A percentile compares a stretch with the other conserved stretches of the same genome.
phyloP scores from a whole-genome alignment of 768 basidiomycete species.

The Wakefieldia striispora region DNA sequence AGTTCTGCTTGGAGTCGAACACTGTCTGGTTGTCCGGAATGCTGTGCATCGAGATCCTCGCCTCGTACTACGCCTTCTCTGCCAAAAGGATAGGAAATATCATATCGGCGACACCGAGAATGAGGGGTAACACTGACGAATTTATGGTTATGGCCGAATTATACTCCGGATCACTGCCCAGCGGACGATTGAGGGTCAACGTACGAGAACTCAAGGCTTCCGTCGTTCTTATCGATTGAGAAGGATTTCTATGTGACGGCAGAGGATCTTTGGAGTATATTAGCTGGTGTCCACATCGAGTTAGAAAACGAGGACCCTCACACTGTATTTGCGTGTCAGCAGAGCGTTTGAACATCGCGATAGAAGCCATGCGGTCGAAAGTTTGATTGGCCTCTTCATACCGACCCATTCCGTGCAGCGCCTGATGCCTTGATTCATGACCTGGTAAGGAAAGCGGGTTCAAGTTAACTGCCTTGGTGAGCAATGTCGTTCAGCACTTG shows the following conservation, averaged over 20 bases:
- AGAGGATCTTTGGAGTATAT: neutral
- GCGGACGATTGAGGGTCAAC: too few species aligned
- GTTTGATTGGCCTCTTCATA: neutral
- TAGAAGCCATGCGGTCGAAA: neutral
- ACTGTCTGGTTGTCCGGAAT: neutral
- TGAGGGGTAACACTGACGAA: neutral
- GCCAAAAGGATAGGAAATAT: neutral
- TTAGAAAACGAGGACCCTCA: neutral
- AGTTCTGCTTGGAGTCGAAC: neutral
- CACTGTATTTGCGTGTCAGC: neutral
- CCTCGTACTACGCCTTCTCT: neutral
- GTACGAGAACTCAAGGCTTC: neutral
- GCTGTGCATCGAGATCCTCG: neutral
- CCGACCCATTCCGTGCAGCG: conserved; percentile 13
- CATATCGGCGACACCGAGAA: too few species aligned
- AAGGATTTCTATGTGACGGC: neutral
- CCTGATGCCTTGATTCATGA: conserved; percentile 1
- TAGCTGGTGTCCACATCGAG: neutral
- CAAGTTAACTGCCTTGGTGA: neutral
- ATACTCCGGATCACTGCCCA: neutral
- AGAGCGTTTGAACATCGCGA: neutral
- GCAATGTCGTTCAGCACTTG: neutral
- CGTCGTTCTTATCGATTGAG: neutral
- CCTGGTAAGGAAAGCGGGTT: neutral
- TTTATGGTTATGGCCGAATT: neutral